A percentile compares a stretch with the other conserved stretches of the same genome.
phyloP scores from a whole-genome alignment of 2,329 filamentous ascomycete species.

The Colletotrichum sp. region DNA sequence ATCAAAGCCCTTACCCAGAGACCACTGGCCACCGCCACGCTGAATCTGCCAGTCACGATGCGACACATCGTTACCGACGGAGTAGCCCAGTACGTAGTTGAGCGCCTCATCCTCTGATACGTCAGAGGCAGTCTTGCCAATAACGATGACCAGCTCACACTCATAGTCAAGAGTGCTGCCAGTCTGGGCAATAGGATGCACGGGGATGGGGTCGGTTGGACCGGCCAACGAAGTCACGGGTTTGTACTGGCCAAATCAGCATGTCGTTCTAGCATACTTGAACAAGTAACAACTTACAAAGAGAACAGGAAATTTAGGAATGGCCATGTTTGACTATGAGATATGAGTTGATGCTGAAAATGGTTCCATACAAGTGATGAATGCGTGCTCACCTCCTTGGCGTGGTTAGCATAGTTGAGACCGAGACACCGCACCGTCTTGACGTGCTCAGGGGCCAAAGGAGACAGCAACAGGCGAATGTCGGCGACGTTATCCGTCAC shows the following conservation, averaged over 20 bases:
- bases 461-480: conserved; percentile 63
- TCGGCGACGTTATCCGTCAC: conserved; percentile 67
- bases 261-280: neutral
- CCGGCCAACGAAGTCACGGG: conserved; percentile 69
- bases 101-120: conserved; percentile 70
- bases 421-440: conserved; percentile 72
- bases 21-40: conserved; percentile 72
- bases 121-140: conserved; percentile 70
- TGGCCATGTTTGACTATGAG: conserved; percentile 62
- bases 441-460: conserved; percentile 66
- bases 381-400: conserved; percentile 57
- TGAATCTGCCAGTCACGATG: conserved; percentile 79
- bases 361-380: neutral
- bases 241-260: conserved; percentile 56
- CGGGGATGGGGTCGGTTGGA: conserved; percentile 68
- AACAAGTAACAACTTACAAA: conserved; percentile 59
- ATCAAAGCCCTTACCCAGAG: conserved; percentile 75
- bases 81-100: conserved; percentile 76
- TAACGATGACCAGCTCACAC: conserved; percentile 77
- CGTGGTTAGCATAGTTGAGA: conserved; percentile 75
- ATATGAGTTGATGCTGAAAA: neutral
- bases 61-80: conserved; percentile 80
- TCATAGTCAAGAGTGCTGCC: conserved; percentile 77
- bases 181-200: conserved; percentile 69
- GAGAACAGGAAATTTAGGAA: conserved; percentile 73